Evolutionary conservation across 2,329 filamentous ascomycete species (phyloP).

Genomic region (Ophiosphaerella korrae): DNA sequence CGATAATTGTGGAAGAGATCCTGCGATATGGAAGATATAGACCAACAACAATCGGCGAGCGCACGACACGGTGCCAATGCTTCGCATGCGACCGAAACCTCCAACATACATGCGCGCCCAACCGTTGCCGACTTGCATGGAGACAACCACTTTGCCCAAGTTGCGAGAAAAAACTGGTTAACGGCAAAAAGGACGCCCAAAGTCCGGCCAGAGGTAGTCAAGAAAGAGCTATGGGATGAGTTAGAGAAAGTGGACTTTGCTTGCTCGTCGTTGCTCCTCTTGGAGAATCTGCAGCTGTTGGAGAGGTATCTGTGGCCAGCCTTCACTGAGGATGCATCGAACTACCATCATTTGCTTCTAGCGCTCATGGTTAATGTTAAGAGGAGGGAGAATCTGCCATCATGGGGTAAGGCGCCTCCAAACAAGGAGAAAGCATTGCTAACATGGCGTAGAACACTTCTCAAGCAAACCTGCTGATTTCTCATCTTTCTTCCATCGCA

Average conservation of each 20-base stretch:
- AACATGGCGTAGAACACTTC: slow-evolving; percentile 68
- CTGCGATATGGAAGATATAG: slow-evolving; percentile 33
- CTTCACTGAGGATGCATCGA: slow-evolving; percentile 85
- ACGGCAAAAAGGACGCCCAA: slow-evolving; percentile 66
- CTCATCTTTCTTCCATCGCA: slow-evolving; percentile 83
- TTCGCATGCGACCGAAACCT: slow-evolving; percentile 25
- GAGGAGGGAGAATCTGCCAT: slow-evolving; percentile 80
- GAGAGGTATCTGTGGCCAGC: slow-evolving; percentile 95
- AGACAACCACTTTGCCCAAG: slow-evolving; percentile 67
- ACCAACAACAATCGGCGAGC: slow-evolving; percentile 16
- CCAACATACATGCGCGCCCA: slow-evolving; percentile 56
- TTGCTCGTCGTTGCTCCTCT: slow-evolving; percentile 74
- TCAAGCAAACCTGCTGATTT: slow-evolving; percentile 79
- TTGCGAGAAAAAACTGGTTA: slow-evolving; percentile 87
- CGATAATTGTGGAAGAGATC: slow-evolving; percentile 10
- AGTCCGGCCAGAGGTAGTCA: slow-evolving; percentile 80
- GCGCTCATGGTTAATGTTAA: slow-evolving; percentile 87
- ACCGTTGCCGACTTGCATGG: slow-evolving; percentile 72
- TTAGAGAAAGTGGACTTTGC: slow-evolving; percentile 82
- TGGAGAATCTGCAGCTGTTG: slow-evolving; percentile 89
- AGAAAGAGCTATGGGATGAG: slow-evolving; percentile 85
- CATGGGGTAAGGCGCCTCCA: slow-evolving; percentile 71
- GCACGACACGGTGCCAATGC: slow-evolving; percentile 26
- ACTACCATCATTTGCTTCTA: slow-evolving; percentile 88
- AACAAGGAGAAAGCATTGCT: slow-evolving; percentile 30